Evolutionary conservation across 2,329 filamentous ascomycete genomes (phyloP), one percentile per base, ranked within the genome.

Genomic region (Botryotinia convoluta): DNA sequence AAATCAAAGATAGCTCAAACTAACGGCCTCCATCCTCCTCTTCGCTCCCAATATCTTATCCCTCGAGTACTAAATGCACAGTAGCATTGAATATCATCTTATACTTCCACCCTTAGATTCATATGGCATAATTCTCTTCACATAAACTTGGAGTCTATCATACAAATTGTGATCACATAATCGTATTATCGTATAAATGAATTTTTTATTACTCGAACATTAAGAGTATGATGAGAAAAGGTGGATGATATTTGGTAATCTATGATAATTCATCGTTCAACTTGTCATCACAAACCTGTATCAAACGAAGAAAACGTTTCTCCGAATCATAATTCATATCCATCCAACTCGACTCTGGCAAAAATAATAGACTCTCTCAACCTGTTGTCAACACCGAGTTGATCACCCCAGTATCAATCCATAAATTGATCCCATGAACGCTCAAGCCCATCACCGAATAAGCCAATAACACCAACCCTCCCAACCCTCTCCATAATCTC

Each of bases 191-290:
- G n/a, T 6, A 51, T 9, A 51, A 26, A 14, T n/a, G 5, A n/a
- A 14, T 4, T 51, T 2, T 2, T 1, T 51, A n/a, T 51, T 51
- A 2, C 26, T 51, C 5, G 0, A 51, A 3, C 1, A 51, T 14
- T 1, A n/a, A 3, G 10, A n/a, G 4, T 51, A 7, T n/a, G 0
- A 3, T 14, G 22, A 51, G 20, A 48, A 26, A 26, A 10, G 3
- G 16, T 0, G 2, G 3, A 26, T 48, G 20, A 26, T 48, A 48
- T 10, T 26, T 48, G 3, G 7, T 16, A 10, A 26, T 10, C 8
- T 4, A 48, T 4, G 8, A 48, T 48, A 48, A 9, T 26, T 8
- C 10, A 26, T 48, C 45, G 26, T 1, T 4, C 26, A 0, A 4
- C 20, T 48, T 1, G 45, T 10, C 20, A 48, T 48, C 10, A n/a